Percentiles rank a stretch among this genome's conserved stretches.
These are phyloP conservation scores for Lachancea meyersii DNA, from an alignment of 805 yeast genomes.

Conservation along the genomic window DNA sequence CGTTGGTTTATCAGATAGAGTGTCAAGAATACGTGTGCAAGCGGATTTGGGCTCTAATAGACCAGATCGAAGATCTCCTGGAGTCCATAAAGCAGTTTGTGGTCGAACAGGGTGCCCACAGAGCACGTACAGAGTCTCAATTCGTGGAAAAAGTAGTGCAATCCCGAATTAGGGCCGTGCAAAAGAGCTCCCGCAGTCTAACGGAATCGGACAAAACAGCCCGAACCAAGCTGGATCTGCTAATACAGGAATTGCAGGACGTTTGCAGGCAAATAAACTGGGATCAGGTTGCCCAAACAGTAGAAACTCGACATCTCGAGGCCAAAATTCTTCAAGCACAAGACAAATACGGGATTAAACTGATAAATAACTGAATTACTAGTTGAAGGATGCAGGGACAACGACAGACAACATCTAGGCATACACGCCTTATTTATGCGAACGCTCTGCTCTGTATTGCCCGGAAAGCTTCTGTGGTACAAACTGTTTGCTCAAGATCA, in stretches of 20 bases:
- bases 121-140: slow-evolving; percentile 17
- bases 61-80: slow-evolving; percentile 26
- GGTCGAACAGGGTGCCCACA: slow-evolving; percentile 24
- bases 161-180: slow-evolving; percentile 13
- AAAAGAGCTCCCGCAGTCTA: slow-evolving; percentile 12
- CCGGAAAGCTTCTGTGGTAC: slow-evolving; percentile 3
- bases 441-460: background rate
- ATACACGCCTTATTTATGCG: background rate
- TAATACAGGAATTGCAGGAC: slow-evolving; percentile 13
- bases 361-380: slow-evolving; percentile 1
- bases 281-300: slow-evolving; percentile 15
- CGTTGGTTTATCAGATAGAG: slow-evolving; percentile 26
- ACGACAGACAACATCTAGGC: background rate
- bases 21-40: slow-evolving; percentile 26
- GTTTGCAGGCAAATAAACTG: slow-evolving; percentile 20
- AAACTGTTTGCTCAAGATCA: background rate
- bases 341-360: slow-evolving; percentile 7
- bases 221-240: slow-evolving; percentile 12
- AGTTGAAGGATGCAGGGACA: background rate
- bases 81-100: slow-evolving; percentile 27
- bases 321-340: slow-evolving; percentile 5
- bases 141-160: slow-evolving; percentile 21
- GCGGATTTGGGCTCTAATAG: slow-evolving; percentile 22
- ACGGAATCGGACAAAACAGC: slow-evolving; percentile 9
- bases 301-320: slow-evolving; percentile 9